Evolutionary conservation across 1,284 basidiomycete genomes (phyloP).

Genomic region (Acaromyces ingoldii): DNA sequence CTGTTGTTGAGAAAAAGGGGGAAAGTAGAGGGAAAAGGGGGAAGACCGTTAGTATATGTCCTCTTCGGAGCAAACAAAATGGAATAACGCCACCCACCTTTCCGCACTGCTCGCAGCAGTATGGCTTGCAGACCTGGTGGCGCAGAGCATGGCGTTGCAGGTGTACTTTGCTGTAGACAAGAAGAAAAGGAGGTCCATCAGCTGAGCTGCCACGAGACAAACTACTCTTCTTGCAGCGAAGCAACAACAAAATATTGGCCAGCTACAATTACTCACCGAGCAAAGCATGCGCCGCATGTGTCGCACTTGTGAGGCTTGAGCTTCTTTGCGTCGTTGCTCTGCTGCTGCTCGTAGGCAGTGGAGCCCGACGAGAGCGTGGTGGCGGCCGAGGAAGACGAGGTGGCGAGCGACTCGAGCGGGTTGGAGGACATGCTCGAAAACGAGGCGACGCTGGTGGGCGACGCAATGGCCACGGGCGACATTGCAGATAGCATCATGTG

Average conservation of each 20-base stretch:
- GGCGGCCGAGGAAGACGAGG: too few relatives aligned
- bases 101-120: conserved; percentile 6
- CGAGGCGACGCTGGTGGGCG: too few relatives aligned
- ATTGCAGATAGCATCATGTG: too few relatives aligned
- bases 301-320: conserved; percentile 9
- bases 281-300: conserved; percentile 9
- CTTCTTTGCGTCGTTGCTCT: background rate
- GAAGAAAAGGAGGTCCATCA: background rate
- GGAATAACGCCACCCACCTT: background rate
- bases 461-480: too few relatives aligned
- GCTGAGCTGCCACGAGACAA: background rate
- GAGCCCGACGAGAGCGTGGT: too few relatives aligned
- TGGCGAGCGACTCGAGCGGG: too few relatives aligned
- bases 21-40: background rate
- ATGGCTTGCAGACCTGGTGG: conserved; percentile 5
- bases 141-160: conserved; percentile 7
- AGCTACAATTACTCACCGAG: conserved; percentile 4
- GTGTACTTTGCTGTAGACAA: conserved; percentile 2
- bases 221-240: background rate
- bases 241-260: background rate
- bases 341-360: too few relatives aligned
- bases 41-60: background rate
- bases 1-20: background rate
- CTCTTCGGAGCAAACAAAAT: background rate
- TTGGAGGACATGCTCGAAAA: too few relatives aligned